Base-by-base conservation (phyloP, 805 yeast species). In the Hyphopichia homilentoma region DNA sequence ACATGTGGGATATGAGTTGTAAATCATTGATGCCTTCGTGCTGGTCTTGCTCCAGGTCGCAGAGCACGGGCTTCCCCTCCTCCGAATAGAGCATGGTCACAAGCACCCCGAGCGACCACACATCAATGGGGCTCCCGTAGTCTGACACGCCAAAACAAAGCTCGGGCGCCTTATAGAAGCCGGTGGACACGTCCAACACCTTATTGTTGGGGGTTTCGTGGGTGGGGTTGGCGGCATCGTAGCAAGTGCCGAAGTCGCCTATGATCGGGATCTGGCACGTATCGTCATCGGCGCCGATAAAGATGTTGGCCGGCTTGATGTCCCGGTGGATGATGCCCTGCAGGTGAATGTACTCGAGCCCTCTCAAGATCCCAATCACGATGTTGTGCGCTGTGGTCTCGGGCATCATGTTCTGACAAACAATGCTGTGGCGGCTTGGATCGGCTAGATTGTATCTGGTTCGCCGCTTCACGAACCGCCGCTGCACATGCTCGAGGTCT, bases 101-200 rank as follows among this genome's bases (percentile, higher is more conserved):
- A 2, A 84, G 47, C 7, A 86, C 70, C 0, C 86, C 94, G 13
- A 75, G 50, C 1, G 84, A 62, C 95, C 95, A 85, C 11, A 83
- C 62, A 45, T 85, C 95, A 6, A 84, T 61, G 24, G 68, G 75
- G 22, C 48, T 52, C 2, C 70, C 58, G 47, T 85, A 85, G 38
- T 66, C 61, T 1, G 61, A 40, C n/a, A 73, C 56, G 0, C 85
- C 84, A 31, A 83, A 70, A 25, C 84, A 60, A 29, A 82, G 57
- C 47, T 85, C 95, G 0, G 94, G 90, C 0, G 93, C 79, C 38
- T 82, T 78, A 56, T 75, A 86, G 21, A 67, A 65, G 1, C 81
- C 79, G 0, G 89, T 80, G 14, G 81, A 70, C 4, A 86, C 79
- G 41, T 76, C 84, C n/a, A 72, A 65, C 36, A 69, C 63, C 42